Base-by-base conservation (phyloP, 371 early-diverging fungal species). In the Conidiobolus incongruus region DNA sequence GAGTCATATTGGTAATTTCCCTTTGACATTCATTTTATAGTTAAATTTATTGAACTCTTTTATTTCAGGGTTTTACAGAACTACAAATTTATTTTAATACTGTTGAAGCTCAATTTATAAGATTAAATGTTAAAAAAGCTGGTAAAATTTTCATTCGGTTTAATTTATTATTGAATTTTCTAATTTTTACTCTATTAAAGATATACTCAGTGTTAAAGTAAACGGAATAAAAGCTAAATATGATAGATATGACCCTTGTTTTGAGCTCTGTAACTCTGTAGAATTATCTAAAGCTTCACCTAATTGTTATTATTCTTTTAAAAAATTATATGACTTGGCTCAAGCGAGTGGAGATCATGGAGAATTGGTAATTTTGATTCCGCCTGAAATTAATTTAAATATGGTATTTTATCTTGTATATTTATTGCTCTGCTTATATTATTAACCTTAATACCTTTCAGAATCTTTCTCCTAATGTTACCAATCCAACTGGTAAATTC, bases 201-300 rank as follows among this genome's bases (percentile, higher is more conserved):
- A 40, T 28, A 29, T 40, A 6, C 4, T 15, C 7, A 24, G 26
- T 15, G 15, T 40, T 5, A 12, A 16, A 4, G 34, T 43, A 8
- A 43, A 43, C n/a, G 23, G 33, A 4, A 34, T 43, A 15, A 19
- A 30, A 8, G 40, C 28, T 31, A 28, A 21, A 16, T 40, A 26
- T 29, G 40, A 40, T 5, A 31, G 5, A 16, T 40, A 26, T 24
- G 40, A 40, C n/a, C 40, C 40, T n/a, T 40, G 40, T 31, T 13
- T 11, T 21, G n/a, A 37, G 20, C 13, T 38, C 5, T 35, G 37
- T n/a, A 22, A 26, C 12, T 35, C 45, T 16, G 12, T 10, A 16
- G 35, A 38, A 28, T 24, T 44, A 12, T n/a, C 33, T 20, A 15
- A 28, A n/a, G n/a, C n/a, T n/a, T n/a, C n/a, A n/a, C n/a, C n/a